A percentile compares a stretch with the other conserved stretches of the same genome.
Evolutionary conservation across 345 rosid species (phyloP).

Genomic region (Streptanthus diversifolius): DNA sequence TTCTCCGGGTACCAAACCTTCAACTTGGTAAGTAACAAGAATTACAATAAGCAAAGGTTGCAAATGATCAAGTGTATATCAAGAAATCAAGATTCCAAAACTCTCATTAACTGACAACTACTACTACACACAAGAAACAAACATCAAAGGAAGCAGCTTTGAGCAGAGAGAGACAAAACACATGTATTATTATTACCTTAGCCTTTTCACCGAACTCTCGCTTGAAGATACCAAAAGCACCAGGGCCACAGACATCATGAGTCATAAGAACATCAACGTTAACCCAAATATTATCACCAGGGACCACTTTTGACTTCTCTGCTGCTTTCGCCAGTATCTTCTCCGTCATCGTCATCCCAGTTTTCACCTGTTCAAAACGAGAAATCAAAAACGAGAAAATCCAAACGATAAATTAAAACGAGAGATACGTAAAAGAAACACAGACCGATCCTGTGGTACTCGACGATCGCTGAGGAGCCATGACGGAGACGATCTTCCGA

Average conservation of each 20-base stretch:
- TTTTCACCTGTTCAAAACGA: constrained; percentile 92
- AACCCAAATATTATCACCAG: constrained; percentile 97
- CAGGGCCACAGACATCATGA: constrained; percentile 96
- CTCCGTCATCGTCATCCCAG: constrained; percentile 95
- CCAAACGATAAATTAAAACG: neutral
- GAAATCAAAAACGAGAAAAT: neutral
- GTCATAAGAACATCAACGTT: constrained; percentile 91
- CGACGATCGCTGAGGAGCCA: constrained; percentile 79
- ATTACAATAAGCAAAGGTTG: too few species aligned
- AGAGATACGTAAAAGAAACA: neutral
- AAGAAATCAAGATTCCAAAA: too few species aligned
- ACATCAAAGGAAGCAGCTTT: too few species aligned
- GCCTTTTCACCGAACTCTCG: constrained; percentile 84
- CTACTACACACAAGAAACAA: neutral
- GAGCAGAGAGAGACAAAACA: neutral
- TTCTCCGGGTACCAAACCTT: too few species aligned
- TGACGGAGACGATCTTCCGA: constrained; percentile 64
- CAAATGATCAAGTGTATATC: too few species aligned
- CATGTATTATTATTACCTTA: constrained; percentile 39
- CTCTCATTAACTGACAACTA: too few species aligned
- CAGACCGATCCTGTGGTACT: constrained; percentile 82
- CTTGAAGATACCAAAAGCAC: constrained; percentile 88
- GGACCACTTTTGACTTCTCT: constrained; percentile 61
- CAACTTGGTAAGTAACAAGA: too few species aligned
- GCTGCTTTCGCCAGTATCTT: constrained; percentile 84